Evolutionary conservation across 768 basidiomycete species (phyloP), one percentile per base, ranked within the genome.

Genomic region (Suillus lakei): DNA sequence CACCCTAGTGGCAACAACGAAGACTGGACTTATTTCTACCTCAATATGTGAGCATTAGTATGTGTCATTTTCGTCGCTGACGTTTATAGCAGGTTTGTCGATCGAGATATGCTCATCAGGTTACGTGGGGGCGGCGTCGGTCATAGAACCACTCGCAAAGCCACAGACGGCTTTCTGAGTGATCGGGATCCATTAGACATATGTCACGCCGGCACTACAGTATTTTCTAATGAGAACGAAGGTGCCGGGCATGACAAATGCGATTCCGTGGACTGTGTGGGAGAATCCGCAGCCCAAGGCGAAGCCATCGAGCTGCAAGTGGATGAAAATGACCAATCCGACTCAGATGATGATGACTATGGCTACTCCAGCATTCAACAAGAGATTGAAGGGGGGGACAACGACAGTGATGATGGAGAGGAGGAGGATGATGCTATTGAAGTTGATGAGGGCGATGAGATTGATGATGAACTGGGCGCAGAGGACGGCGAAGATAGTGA

Each of bases 91-190:
- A 83, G 82, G 6, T 82, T 81, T 65, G 78, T 77, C 21, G 81
- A 82, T 64, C 71, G 77, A 10, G 81, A 83, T 51, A 83, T 79
- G 78, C 61, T 79, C 15, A 79, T 80, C 73, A 69, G 78, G 16
- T 79, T 69, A 61, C 62, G 67, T 36, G 77, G 74, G 5, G 67
- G 72, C 5, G 79, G 73, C 0, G 64, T 79, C 26, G 80, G 78
- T 12, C 78, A 80, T 48, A 18, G 38, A 36, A 26, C 44, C 4
- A 61, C 63, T n/a, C 54, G 23, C 43, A 43, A 64, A 44, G 63
- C 63, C 8, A 64, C 41, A 10, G 7, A 18, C 4, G 18, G 6
- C 30, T 39, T 64, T 34, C 21, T 58, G 4, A 1, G 36, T 36
- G 43, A 64, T 23, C 30, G 39, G 4, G 63, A 64, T 23, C 23